phyloP scores from a whole-genome alignment of 2,329 filamentous ascomycete species.

The Sclerotinia subarctica region DNA sequence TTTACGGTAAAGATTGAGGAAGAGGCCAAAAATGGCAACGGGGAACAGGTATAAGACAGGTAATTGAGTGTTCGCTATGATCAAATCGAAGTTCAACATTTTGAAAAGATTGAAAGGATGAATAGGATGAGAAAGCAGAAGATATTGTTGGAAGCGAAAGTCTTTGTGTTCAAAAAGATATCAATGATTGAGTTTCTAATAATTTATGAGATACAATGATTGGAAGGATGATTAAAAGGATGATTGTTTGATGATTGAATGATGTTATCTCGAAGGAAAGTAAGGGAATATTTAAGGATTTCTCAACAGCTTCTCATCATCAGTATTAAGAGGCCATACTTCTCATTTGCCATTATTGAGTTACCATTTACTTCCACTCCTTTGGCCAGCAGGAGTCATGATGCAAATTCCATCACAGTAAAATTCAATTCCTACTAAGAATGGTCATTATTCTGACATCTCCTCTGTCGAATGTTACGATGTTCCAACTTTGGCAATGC shows the following conservation, averaged over 20 bases:
- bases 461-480: background rate
- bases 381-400: background rate
- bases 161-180: background rate
- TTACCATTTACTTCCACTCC: background rate
- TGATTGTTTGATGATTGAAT: constrained; percentile 1
- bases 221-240: background rate
- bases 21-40: constrained; percentile 1
- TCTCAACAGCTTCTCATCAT: background rate
- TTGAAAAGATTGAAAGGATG: background rate
- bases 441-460: background rate
- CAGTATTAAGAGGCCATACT: background rate
- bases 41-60: constrained; percentile 1
- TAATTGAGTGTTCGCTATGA: constrained; percentile 8
- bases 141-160: background rate
- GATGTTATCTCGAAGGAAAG: background rate
- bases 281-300: background rate
- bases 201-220: background rate
- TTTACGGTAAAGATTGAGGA: constrained; percentile 5
- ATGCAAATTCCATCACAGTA: background rate
- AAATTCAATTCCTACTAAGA: background rate
- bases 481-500: background rate
- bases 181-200: background rate
- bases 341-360: background rate
- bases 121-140: background rate
- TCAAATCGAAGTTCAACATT: background rate